Base-by-base conservation (phyloP, 2,329 filamentous ascomycete genomes). In the Fusarium foetens region DNA sequence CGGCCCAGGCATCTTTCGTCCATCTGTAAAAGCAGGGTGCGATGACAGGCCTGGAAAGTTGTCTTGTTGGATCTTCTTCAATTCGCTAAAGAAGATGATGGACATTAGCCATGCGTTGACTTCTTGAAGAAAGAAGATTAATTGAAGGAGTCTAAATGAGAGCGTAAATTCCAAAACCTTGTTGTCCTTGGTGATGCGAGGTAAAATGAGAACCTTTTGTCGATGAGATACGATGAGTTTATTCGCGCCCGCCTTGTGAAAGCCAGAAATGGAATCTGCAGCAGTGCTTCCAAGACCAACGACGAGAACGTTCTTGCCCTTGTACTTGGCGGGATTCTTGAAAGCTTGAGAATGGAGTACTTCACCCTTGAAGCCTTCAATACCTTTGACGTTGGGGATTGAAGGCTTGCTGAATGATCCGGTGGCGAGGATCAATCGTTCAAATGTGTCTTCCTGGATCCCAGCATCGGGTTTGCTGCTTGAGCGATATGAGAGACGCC, bases 311-410 rank as follows among this genome's bases (percentile, higher is more conserved):
- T 53, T 53, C 12, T 53, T 53, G 7, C 49, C 49, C 5, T 53
- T 53, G 33, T 53, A 53, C 10, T 53, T 53, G 49, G 33, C 49
- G 9, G 33, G 49, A 21, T 60, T 48, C 35, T 66, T 66, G 43
- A 66, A 66, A 5, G 59, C 49, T 39, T 63, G 43, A 4, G 63
- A 66, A 38, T 66, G 63, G 21, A 58, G 42, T 16, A 65, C 52
- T 13, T 46, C 33, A 13, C 63, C 63, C 17, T 53, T 53, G 8
- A 66, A 66, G 16, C 35, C 51, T 4, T 66, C 52, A 23, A 64
- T 64, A 0, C 63, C 63, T 0, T 64, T 54, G 9, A 64, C 63
- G 9, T 41, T 33, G 5, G 63, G 63, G 1, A 53, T 64, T 14
- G 38, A 39, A 0, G 63, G 63, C 45, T 51, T 65, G 33, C 41